phyloP scores from a whole-genome alignment of 768 basidiomycete species.

The Galerina sulciceps region DNA sequence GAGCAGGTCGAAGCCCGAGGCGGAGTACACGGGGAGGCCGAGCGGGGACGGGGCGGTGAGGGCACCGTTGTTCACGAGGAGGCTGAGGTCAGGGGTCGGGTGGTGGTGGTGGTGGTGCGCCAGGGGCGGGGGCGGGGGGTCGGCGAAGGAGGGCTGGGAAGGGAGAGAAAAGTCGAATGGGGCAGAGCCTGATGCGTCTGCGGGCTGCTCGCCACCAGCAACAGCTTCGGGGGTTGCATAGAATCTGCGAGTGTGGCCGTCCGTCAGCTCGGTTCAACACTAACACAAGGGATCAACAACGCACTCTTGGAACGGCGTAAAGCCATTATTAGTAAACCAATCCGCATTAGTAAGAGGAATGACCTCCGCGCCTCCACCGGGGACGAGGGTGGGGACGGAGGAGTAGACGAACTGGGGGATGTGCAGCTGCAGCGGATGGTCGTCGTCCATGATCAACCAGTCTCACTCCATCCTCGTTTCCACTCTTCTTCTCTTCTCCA shows the following conservation, averaged over 20 bases:
- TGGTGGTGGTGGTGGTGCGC: too few species aligned
- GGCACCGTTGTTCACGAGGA: background rate
- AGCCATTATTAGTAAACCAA: slow-evolving; percentile 58
- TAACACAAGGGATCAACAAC: too few species aligned
- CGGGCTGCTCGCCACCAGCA: slow-evolving; percentile 1
- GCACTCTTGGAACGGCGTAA: slow-evolving; percentile 19
- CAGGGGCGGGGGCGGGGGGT: background rate
- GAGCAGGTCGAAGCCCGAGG: slow-evolving; percentile 90
- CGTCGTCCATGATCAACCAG: slow-evolving; percentile 20
- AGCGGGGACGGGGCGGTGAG: slow-evolving; percentile 9
- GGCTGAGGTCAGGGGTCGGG: background rate
- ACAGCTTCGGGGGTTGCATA: background rate
- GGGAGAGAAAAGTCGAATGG: slow-evolving; percentile 28
- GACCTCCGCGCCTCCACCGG: slow-evolving; percentile 77
- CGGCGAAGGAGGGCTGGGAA: background rate
- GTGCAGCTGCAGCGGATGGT: slow-evolving; percentile 47
- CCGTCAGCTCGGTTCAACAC: too few species aligned
- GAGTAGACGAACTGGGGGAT: slow-evolving; percentile 68
- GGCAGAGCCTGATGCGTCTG: slow-evolving; percentile 13
- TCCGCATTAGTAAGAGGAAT: slow-evolving; percentile 50
- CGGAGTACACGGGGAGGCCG: slow-evolving; percentile 75
- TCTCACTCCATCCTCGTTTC: background rate
- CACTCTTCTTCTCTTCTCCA: background rate
- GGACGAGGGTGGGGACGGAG: slow-evolving; percentile 63
- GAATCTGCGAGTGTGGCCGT: background rate